These are phyloP conservation scores for Trypanosoma grayi DNA, from an alignment of 208 protist genomes.

Conservation along the genomic window DNA sequence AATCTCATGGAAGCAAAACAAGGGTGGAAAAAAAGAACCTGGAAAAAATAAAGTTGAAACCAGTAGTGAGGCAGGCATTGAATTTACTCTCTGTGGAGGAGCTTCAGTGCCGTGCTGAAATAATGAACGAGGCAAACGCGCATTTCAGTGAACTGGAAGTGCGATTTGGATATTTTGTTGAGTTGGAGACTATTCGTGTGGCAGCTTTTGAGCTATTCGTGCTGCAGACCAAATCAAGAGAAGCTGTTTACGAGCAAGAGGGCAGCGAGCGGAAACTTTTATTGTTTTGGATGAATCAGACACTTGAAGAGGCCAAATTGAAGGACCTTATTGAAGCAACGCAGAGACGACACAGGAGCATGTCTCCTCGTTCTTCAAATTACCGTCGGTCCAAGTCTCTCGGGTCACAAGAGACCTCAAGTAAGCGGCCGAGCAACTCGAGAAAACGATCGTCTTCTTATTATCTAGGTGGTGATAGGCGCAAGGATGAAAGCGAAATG, in stretches of 20 bases:
- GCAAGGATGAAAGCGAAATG: neutral
- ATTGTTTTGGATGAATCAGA: constrained; percentile 36
- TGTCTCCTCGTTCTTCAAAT: neutral
- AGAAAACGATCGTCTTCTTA: constrained; percentile 1
- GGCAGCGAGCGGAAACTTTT: constrained; percentile 41
- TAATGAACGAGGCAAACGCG: constrained; percentile 32
- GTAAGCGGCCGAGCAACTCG: neutral
- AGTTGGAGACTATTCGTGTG: constrained; percentile 36
- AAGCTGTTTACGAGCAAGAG: constrained; percentile 45
- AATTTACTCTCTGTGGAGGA: constrained; percentile 40
- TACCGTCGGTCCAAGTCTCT: neutral
- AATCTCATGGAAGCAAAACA: neutral
- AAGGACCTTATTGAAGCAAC: constrained; percentile 20
- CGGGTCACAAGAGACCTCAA: neutral
- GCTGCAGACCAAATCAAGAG: constrained; percentile 35
- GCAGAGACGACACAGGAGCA: constrained; percentile 5
- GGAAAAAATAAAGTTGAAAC: constrained; percentile 20
- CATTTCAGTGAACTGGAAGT: constrained; percentile 32
- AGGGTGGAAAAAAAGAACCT: neutral
- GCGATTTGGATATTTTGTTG: constrained; percentile 29
- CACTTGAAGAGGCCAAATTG: constrained; percentile 33
- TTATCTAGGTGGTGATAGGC: neutral
- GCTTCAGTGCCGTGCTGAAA: constrained; percentile 33
- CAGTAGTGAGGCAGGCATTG: constrained; percentile 48
- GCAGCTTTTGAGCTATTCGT: constrained; percentile 53